Evolutionary conservation across 1,284 basidiomycete genomes (phyloP), one percentile per base, ranked within the genome.

Genomic region (Inonotus obliquus): DNA sequence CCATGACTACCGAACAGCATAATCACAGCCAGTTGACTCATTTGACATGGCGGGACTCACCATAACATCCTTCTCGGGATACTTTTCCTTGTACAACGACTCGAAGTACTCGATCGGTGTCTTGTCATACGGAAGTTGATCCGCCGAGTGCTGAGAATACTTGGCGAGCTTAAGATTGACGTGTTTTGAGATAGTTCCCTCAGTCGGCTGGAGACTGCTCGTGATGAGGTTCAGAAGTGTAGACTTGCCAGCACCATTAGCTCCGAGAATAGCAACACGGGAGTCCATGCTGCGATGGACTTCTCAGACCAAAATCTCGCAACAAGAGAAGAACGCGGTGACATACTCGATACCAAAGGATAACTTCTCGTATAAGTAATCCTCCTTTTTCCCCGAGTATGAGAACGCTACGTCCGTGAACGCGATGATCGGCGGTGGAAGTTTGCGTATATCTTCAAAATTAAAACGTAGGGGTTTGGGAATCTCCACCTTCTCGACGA

Each of bases 121-220:
- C 76, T 87, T 87, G 69, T 96, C 90, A 77, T 97, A 98, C 21
- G 96, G 97, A 37, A 99, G 84, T 75, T 99, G 97, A 76, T 99
- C 97, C 29, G 97, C 96, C 59, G 92, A 95, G 80, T 99, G 97
- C 79, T 99, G 97, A 41, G 92, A 95, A 83, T 98, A 99, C 75
- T 95, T 96, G 66, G 92, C 94, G 64, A 99, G 86, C 77, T 99
- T 99, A 69, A 99, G 82, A 39, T 82, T 84, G 56, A 90, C 81
- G 75, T 99, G 96, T 69, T 94, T 92, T 56, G 89, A 91, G 67
- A 99, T 75, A 25, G 91, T 91, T 56, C 96, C 96, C 72, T 92
- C 85, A 63, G 77, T 78, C 1, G 97, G 94, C 68, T 91, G 87
- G 39, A 97, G 82, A 14, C 74, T 82, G 57, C 93, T 84, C 9